These are phyloP conservation scores for Gossypium sturtianum DNA, from an alignment of 345 rosid species.

Conservation along the genomic window DNA sequence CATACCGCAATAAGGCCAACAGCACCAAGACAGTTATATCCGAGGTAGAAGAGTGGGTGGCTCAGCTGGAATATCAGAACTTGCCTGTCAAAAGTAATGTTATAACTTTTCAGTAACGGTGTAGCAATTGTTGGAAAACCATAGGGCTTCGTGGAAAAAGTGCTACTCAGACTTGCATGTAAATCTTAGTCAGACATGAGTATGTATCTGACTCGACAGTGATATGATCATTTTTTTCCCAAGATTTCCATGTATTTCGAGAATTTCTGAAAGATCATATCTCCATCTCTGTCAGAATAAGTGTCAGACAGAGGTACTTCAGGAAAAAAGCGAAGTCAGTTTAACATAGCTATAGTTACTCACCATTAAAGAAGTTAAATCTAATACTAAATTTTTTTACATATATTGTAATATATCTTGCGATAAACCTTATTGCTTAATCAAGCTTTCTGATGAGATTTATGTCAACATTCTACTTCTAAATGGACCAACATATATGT, in stretches of 20 bases:
- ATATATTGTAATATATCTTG: neutral
- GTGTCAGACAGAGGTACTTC: neutral
- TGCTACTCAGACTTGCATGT: too few species aligned
- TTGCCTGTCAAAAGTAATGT: conserved; percentile 37
- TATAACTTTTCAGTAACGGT: neutral
- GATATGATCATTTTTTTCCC: too few species aligned
- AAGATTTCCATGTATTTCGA: too few species aligned
- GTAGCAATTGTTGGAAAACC: too few species aligned
- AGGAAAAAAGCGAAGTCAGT: neutral
- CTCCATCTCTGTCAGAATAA: neutral
- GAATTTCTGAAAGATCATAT: too few species aligned
- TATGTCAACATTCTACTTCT: too few species aligned
- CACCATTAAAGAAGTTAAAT: neutral
- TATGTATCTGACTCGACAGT: too few species aligned
- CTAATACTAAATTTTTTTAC: neutral
- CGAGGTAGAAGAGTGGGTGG: conserved; percentile 43
- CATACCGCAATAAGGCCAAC: neutral
- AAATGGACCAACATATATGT: neutral
- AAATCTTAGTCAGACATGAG: too few species aligned
- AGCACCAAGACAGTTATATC: conserved; percentile 23
- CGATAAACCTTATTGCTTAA: neutral
- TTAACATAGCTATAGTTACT: neutral
- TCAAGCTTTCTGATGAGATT: too few species aligned
- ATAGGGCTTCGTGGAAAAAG: too few species aligned
- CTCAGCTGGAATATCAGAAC: conserved; percentile 46